Evolutionary conservation across 1,284 basidiomycete genomes (phyloP).

Genomic region (Heterobasidion parviporum): DNA sequence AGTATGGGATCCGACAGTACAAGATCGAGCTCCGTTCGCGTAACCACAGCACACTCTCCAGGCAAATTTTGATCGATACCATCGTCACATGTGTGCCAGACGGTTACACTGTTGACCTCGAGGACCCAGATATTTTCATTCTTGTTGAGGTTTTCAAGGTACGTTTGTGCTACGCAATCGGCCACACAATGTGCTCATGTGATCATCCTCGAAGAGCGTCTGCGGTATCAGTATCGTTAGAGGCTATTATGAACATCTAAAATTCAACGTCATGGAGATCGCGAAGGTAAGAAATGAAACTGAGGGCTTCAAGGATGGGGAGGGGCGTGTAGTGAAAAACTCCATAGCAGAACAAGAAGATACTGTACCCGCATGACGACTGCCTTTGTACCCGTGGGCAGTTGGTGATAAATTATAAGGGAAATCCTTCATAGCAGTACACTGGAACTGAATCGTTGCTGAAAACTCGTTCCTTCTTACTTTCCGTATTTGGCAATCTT

Average conservation of each 20-base stretch:
- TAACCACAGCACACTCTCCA: conserved; percentile 60
- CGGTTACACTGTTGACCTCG: conserved; percentile 56
- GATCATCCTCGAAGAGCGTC: conserved; percentile 37
- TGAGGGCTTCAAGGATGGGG: conserved; percentile 4
- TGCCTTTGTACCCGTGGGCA: no score
- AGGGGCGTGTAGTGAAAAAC: conserved; percentile 6
- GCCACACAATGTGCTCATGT: not conserved
- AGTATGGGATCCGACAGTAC: conserved; percentile 41
- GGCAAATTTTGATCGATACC: conserved; percentile 51
- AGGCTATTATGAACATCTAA: conserved; percentile 60
- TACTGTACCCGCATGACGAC: not conserved
- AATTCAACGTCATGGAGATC: conserved; percentile 71
- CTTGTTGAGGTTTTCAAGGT: conserved; percentile 80
- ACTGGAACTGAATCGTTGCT: no score
- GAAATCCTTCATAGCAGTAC: no score
- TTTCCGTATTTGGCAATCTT: not conserved
- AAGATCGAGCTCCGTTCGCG: conserved; percentile 69
- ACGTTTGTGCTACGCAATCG: conserved; percentile 7
- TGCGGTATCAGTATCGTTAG: conserved; percentile 67
- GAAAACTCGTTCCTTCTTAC: not conserved
- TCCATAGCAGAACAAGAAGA: not conserved
- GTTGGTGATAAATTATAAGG: no score
- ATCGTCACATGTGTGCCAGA: conserved; percentile 63
- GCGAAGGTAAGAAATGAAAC: conserved; percentile 28
- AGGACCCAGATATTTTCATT: conserved; percentile 61